phyloP scores from a whole-genome alignment of 2,329 filamentous ascomycete species.

The Trematosphaeria pertusa region DNA sequence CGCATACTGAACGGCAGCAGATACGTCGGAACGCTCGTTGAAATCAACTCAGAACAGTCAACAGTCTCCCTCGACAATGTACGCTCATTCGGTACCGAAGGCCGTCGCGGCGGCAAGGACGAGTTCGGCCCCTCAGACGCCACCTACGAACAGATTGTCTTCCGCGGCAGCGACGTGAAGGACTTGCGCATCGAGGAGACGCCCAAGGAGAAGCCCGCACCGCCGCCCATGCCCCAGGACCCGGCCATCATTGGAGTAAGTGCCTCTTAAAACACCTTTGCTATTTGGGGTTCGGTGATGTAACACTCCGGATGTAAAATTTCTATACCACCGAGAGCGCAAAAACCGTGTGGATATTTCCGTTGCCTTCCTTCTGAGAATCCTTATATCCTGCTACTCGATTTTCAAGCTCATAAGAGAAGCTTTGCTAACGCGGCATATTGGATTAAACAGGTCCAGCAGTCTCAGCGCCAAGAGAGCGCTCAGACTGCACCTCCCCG shows the following conservation, averaged over 20 bases:
- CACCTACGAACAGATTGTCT: constrained; percentile 98
- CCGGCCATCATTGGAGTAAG: constrained; percentile 97
- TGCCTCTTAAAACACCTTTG: constrained; percentile 46
- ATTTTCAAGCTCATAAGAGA: constrained; percentile 12
- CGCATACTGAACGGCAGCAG: constrained; percentile 55
- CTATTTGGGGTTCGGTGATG: constrained; percentile 70
- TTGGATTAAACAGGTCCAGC: constrained; percentile 38
- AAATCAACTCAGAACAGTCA: constrained; percentile 97
- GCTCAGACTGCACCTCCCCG: constrained; percentile 39
- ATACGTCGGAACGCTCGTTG: constrained; percentile 93
- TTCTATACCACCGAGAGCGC: constrained; percentile 86
- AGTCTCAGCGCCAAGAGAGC: constrained; percentile 32
- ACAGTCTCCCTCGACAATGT: constrained; percentile 98
- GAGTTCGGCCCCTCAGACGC: constrained; percentile 85
- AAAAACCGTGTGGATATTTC: constrained; percentile 94
- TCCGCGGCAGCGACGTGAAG: constrained; percentile 97
- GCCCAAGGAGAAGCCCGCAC: constrained; percentile 72
- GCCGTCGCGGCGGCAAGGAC: constrained; percentile 79
- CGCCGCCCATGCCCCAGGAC: constrained; percentile 85
- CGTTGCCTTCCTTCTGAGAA: constrained; percentile 99
- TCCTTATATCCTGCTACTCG: constrained; percentile 19
- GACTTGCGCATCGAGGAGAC: constrained; percentile 92
- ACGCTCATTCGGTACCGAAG: constrained; percentile 91
- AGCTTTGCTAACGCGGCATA: constrained; percentile 30
- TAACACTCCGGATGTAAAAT: constrained; percentile 98